Evolutionary conservation across 2,329 filamentous ascomycete species (phyloP).

Genomic region (Leptoxyphium fumago): DNA sequence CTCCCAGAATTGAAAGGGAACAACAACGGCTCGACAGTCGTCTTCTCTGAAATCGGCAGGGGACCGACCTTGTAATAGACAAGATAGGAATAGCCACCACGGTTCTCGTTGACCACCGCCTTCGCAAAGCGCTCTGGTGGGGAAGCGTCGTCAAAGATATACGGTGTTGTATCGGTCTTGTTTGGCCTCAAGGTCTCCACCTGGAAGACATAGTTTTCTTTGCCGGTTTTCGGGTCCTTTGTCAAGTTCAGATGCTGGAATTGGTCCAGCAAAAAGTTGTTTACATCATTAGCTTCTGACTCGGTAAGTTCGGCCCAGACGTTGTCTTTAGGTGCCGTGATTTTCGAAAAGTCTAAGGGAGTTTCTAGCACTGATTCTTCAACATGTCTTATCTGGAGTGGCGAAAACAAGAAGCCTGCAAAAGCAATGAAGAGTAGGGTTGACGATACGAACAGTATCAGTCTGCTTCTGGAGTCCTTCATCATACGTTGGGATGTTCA

Average conservation of each 20-base stretch:
- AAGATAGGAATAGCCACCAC: slow-evolving; percentile 24
- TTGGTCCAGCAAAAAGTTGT: slow-evolving; percentile 26
- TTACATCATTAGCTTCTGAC: slow-evolving; percentile 24
- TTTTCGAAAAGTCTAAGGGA: slow-evolving; percentile 1
- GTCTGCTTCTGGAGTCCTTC: slow-evolving; percentile 6
- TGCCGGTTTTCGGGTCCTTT: slow-evolving; percentile 7
- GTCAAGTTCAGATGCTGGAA: slow-evolving; percentile 13
- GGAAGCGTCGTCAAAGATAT: slow-evolving; percentile 25
- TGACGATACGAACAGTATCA: slow-evolving; percentile 5
- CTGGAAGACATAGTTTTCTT: slow-evolving; percentile 15
- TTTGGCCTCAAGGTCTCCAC: slow-evolving; percentile 32
- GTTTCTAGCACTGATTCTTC: background rate
- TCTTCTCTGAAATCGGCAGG: slow-evolving; percentile 28
- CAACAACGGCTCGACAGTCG: slow-evolving; percentile 24
- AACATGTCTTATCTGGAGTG: slow-evolving; percentile 1
- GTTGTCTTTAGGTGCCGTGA: slow-evolving; percentile 28
- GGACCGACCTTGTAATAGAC: slow-evolving; percentile 37
- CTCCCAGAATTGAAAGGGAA: slow-evolving; percentile 28
- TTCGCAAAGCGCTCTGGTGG: slow-evolving; percentile 31
- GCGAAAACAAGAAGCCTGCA: slow-evolving; percentile 6
- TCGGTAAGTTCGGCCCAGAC: slow-evolving; percentile 27
- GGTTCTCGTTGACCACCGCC: slow-evolving; percentile 27
- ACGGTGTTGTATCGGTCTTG: slow-evolving; percentile 34
- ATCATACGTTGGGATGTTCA: background rate
- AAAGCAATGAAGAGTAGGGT: slow-evolving; percentile 7